Conservation (phyloP, 2,329 filamentous ascomycete species). For the Pseudogymnoascus sp. region DNA sequence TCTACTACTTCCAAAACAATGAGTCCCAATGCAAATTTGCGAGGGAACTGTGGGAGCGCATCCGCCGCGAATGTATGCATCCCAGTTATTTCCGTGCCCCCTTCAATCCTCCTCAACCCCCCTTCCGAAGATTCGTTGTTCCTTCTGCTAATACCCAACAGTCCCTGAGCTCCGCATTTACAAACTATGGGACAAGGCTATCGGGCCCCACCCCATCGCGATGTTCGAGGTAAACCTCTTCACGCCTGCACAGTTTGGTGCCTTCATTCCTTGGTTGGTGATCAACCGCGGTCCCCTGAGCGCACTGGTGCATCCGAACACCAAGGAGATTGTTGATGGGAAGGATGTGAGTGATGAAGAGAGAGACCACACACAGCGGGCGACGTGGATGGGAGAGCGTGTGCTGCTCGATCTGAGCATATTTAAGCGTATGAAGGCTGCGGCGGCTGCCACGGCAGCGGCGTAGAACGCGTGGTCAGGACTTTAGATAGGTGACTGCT, state of each 20-base stretch:
- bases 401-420: slow-evolving; percentile 49
- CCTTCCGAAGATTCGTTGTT: neutral
- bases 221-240: slow-evolving; percentile 95
- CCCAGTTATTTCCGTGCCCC: neutral
- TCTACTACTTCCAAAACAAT: slow-evolving; percentile 68
- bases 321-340: slow-evolving; percentile 38
- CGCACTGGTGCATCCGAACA: slow-evolving; percentile 76
- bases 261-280: slow-evolving; percentile 77
- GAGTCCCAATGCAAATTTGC: slow-evolving; percentile 58
- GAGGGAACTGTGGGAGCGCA: slow-evolving; percentile 64
- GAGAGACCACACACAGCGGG: slow-evolving; percentile 35
- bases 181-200: slow-evolving; percentile 62
- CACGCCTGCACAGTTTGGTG: slow-evolving; percentile 78
- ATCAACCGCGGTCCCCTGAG: slow-evolving; percentile 75
- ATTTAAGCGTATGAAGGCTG: slow-evolving; percentile 32
- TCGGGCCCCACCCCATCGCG: slow-evolving; percentile 73
- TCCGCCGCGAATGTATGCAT: slow-evolving; percentile 65
- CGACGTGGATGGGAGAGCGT: slow-evolving; percentile 66
- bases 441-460: neutral
- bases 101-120: neutral
- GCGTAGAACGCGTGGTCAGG: neutral
- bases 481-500: neutral
- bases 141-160: slow-evolving; percentile 27
- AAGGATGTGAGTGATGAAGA: slow-evolving; percentile 21
- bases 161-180: slow-evolving; percentile 84